Conservation (phyloP, 148 eudicot genomes). For the Silene uniflora region DNA sequence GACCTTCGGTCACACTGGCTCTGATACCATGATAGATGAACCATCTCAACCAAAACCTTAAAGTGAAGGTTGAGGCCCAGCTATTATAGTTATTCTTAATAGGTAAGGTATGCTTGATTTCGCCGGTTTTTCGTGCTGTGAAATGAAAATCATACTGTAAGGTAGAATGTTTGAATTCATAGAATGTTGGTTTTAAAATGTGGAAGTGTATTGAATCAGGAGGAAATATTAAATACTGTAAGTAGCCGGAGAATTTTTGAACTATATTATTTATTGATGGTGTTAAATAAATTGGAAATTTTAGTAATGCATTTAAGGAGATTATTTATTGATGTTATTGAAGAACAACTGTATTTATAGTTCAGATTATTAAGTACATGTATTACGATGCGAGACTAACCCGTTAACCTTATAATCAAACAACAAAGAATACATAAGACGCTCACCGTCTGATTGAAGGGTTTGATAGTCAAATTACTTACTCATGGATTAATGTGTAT, state of each 20-base stretch:
- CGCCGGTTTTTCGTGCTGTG: neutral
- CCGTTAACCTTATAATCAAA: too few relatives aligned
- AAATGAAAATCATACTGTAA: too few relatives aligned
- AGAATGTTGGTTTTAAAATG: neutral
- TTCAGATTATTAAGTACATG: constrained; percentile 4
- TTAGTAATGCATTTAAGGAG: constrained; percentile 2
- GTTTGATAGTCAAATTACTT: neutral
- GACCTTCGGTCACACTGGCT: too few relatives aligned
- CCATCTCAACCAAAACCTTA: too few relatives aligned
- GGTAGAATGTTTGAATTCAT: neutral
- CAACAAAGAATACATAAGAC: too few relatives aligned
- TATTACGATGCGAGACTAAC: too few relatives aligned
- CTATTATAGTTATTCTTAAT: too few relatives aligned
- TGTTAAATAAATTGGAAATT: neutral
- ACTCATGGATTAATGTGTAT: neutral
- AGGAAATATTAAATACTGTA: too few relatives aligned
- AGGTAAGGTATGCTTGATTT: neutral
- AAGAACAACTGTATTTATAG: neutral
- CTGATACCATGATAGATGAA: too few relatives aligned
- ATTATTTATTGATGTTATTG: neutral
- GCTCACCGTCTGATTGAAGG: neutral
- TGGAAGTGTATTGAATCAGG: too few relatives aligned
- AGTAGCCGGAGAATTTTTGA: neutral
- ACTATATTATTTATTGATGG: neutral
- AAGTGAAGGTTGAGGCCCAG: too few relatives aligned